Percentiles rank a stretch among this genome's conserved stretches.
Conservation (phyloP, 495 filamentous ascomycete genomes). For the Trypethelium eluteriae region DNA sequence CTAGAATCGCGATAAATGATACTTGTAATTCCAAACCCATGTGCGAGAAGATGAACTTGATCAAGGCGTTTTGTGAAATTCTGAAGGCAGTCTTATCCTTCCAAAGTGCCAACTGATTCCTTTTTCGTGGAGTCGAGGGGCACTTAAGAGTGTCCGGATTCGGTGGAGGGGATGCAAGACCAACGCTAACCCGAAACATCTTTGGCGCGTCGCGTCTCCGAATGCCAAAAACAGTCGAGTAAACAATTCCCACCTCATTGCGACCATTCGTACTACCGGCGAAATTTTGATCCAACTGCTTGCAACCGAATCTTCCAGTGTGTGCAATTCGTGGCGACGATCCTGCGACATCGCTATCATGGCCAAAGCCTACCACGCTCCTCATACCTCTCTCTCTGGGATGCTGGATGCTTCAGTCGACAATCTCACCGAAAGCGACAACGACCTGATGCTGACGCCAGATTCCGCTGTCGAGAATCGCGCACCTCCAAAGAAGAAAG, state of each 20-base stretch:
- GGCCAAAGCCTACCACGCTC: slow-evolving; percentile 12
- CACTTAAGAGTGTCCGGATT: no score
- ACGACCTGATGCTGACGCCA: slow-evolving; percentile 34
- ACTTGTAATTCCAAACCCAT: no score
- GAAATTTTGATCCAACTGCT: not conserved
- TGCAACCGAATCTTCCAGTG: not conserved
- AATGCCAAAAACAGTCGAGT: not conserved
- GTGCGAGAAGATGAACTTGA: no score
- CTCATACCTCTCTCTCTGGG: not conserved
- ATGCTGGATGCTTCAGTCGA: slow-evolving; percentile 51
- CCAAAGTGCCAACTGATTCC: no score
- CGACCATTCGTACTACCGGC: not conserved
- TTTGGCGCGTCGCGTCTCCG: not conserved
- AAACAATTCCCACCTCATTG: not conserved
- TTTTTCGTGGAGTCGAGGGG: no score
- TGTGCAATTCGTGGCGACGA: not conserved
- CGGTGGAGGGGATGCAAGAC: not conserved
- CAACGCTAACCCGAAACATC: not conserved
- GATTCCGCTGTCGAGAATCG: slow-evolving; percentile 31
- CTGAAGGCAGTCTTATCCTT: no score
- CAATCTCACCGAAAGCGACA: slow-evolving; percentile 35
- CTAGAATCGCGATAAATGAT: not conserved
- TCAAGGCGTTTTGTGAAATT: no score
- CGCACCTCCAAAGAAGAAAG: slow-evolving; percentile 24
- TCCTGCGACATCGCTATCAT: not conserved